Evolutionary conservation across 2,329 filamentous ascomycete genomes (phyloP).

Genomic region (Alternaria metachromatica): DNA sequence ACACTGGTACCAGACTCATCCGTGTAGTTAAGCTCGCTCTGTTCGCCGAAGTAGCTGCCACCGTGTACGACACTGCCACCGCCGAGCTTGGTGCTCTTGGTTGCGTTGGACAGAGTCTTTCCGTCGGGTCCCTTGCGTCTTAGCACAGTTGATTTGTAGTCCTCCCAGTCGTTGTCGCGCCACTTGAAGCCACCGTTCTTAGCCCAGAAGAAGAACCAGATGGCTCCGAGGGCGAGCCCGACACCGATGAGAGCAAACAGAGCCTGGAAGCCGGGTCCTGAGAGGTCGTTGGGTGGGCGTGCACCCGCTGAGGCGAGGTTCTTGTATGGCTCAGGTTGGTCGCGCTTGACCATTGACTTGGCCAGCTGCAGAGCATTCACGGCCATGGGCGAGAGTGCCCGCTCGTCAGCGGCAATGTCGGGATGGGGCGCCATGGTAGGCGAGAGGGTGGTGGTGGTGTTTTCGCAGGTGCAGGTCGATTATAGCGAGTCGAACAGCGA

Average conservation of each 20-base stretch:
- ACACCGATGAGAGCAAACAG: conserved; percentile 85
- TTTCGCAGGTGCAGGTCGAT: conserved; percentile 8
- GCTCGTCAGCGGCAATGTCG: conserved; percentile 26
- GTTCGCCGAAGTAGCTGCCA: conserved; percentile 53
- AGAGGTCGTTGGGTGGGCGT: conserved; percentile 47
- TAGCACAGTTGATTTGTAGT: conserved; percentile 95
- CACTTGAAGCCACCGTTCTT: conserved; percentile 95
- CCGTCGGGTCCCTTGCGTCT: conserved; percentile 89
- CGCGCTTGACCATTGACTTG: conserved; percentile 40
- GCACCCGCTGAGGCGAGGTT: conserved; percentile 45
- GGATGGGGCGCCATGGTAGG: conserved; percentile 42
- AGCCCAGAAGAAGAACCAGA: conserved; percentile 98
- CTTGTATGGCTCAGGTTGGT: conserved; percentile 16
- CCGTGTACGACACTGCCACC: conserved; percentile 81
- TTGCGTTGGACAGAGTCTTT: conserved; percentile 81
- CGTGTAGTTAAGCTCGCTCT: conserved; percentile 51
- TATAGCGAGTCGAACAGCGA: conserved; percentile 7
- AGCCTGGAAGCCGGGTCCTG: conserved; percentile 72
- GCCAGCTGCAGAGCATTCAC: conserved; percentile 36
- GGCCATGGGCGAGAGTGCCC: conserved; percentile 39
- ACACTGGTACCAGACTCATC: conserved; percentile 55
- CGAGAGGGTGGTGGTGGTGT: conserved; percentile 18
- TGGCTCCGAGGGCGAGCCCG: conserved; percentile 73
- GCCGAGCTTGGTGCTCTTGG: conserved; percentile 81
- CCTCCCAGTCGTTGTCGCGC: conserved; percentile 88